Evolutionary conservation across 495 filamentous ascomycete species (phyloP).

Genomic region (Thermothielavioides terrestris): DNA sequence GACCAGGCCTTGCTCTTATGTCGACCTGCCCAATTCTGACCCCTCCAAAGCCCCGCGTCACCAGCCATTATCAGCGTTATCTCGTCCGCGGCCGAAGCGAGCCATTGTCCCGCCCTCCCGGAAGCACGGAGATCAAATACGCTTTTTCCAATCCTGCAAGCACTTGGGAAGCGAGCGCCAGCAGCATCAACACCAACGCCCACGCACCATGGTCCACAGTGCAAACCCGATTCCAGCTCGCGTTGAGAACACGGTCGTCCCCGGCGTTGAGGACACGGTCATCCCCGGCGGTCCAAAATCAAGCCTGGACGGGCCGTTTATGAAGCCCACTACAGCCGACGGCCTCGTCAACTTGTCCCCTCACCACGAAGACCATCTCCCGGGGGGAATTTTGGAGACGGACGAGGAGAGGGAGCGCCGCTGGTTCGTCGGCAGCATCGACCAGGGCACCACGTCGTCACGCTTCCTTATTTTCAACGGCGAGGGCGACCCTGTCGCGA

Average conservation of each 20-base stretch:
- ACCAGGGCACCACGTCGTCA: conserved; percentile 89
- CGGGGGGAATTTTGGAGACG: conserved; percentile 22
- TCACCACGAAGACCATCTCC: conserved; percentile 21
- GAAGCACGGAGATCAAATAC: neutral
- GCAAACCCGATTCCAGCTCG: neutral
- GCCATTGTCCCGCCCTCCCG: neutral
- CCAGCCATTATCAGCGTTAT: conserved; percentile 7
- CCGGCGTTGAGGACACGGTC: conserved; percentile 1
- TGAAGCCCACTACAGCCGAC: conserved; percentile 9
- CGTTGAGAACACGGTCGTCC: neutral
- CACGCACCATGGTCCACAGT: conserved; percentile 10
- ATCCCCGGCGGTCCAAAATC: neutral
- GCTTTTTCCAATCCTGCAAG: conserved; percentile 9
- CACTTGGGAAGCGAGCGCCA: neutral
- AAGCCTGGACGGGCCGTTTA: conserved; percentile 10
- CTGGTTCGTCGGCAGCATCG: conserved; percentile 57
- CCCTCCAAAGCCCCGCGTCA: conserved; percentile 9
- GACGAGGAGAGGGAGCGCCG: conserved; percentile 20
- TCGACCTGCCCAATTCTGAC: conserved; percentile 7
- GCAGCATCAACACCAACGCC: conserved; percentile 1
- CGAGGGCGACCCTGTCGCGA: conserved; percentile 67
- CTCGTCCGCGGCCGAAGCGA: neutral
- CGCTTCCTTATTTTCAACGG: conserved; percentile 88
- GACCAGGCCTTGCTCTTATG: conserved; percentile 18
- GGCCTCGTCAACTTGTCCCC: conserved; percentile 2